Evolutionary conservation across 208 protist species (phyloP).

Genomic region (Trypanosoma cruzi): DNA sequence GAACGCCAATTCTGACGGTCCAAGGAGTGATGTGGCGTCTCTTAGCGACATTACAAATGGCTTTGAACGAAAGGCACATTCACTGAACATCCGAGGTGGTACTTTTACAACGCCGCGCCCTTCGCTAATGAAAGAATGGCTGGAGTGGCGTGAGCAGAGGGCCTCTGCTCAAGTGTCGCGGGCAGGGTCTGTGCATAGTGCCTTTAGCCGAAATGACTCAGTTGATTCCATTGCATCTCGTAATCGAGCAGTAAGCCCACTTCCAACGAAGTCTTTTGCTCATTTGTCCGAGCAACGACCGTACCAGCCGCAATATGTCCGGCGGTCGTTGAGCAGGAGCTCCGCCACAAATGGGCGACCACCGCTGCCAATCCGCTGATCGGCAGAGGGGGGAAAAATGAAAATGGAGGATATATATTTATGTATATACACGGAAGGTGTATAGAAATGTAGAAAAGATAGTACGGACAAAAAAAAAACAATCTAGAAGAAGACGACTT

Average conservation of each 20-base stretch:
- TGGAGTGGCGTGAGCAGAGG: slow-evolving; percentile 49
- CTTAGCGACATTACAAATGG: slow-evolving; percentile 11
- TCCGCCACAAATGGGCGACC: not conserved
- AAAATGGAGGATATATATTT: not conserved
- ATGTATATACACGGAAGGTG: not conserved
- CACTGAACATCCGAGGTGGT: slow-evolving; percentile 37
- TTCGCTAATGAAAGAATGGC: slow-evolving; percentile 76
- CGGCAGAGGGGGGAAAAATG: not conserved
- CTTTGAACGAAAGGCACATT: slow-evolving; percentile 43
- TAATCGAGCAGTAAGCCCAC: slow-evolving; percentile 48
- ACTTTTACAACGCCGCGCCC: slow-evolving; percentile 29
- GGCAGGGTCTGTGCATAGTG: slow-evolving; percentile 31
- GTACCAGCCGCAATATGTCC: slow-evolving; percentile 25
- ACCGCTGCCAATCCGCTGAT: slow-evolving; percentile 17
- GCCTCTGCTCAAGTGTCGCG: slow-evolving; percentile 21
- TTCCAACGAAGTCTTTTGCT: slow-evolving; percentile 69
- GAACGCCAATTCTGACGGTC: not conserved
- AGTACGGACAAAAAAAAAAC: slow-evolving; percentile 1
- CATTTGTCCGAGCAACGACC: slow-evolving; percentile 32
- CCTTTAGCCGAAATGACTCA: slow-evolving; percentile 56
- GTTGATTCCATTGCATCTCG: slow-evolving; percentile 61
- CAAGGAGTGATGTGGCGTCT: not conserved
- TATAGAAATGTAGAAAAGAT: not conserved
- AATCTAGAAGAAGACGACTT: slow-evolving; percentile 13
- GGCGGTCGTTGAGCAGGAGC: slow-evolving; percentile 12